Conservation (phyloP, 106 monocot genomes). For the Dactylorhiza incarnata region DNA sequence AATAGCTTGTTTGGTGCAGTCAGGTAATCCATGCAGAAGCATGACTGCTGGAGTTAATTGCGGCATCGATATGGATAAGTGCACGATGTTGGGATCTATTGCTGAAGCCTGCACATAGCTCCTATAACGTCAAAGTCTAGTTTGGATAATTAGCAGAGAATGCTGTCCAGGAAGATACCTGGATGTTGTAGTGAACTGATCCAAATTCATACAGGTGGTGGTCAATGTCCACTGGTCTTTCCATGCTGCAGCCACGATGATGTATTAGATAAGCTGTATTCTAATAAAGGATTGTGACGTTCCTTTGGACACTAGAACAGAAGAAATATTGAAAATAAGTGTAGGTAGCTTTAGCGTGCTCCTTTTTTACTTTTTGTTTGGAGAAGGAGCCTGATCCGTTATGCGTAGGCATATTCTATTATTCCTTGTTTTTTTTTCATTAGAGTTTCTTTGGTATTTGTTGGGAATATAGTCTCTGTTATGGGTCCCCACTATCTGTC, state of each 20-base stretch:
- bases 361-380: background rate
- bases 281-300: no score
- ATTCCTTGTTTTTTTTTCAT: background rate
- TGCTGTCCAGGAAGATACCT: constrained; percentile 23
- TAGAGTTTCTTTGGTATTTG: no score
- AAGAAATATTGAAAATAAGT: background rate
- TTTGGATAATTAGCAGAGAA: background rate
- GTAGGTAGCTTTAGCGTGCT: background rate
- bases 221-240: constrained; percentile 34
- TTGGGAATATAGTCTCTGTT: no score
- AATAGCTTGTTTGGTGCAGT: constrained; percentile 31
- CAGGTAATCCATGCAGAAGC: constrained; percentile 24
- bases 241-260: constrained; percentile 22
- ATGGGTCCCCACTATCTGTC: no score
- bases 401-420: background rate
- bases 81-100: constrained; percentile 27
- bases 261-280: background rate
- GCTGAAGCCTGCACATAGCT: constrained; percentile 35
- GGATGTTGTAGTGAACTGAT: constrained; percentile 50
- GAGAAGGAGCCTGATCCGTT: background rate
- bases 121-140: background rate
- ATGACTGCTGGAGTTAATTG: constrained; percentile 23
- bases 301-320: background rate
- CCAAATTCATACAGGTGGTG: constrained; percentile 60
- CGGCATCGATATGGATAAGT: constrained; percentile 57